Conservation (phyloP, 306 rosid genomes). For the Gillenia trifoliata region DNA sequence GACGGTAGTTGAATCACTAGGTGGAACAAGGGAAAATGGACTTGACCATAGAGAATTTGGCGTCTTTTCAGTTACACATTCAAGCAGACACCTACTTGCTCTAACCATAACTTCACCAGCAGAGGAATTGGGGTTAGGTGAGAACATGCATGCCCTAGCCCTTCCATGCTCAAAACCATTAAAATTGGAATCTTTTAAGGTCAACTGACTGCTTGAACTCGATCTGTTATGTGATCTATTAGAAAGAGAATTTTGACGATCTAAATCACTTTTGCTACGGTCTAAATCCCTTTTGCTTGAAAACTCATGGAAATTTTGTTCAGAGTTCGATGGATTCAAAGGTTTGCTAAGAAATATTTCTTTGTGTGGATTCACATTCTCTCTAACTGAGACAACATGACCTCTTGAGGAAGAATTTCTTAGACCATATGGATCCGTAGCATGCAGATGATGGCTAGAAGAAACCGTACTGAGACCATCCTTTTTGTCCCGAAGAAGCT, state of each 20-base stretch:
- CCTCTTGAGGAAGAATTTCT: slow-evolving; percentile 23
- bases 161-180: slow-evolving; percentile 47
- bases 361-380: slow-evolving; percentile 30
- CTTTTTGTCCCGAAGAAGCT: slow-evolving; percentile 29
- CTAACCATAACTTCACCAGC: slow-evolving; percentile 62
- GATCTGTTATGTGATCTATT: slow-evolving; percentile 24
- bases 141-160: slow-evolving; percentile 67
- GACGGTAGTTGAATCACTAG: slow-evolving; percentile 83
- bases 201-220: slow-evolving; percentile 28
- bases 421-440: slow-evolving; percentile 20
- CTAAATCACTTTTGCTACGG: slow-evolving; percentile 7
- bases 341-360: slow-evolving; percentile 22
- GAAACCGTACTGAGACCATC: slow-evolving; percentile 65
- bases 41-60: slow-evolving; percentile 62
- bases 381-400: slow-evolving; percentile 53
- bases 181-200: slow-evolving; percentile 36
- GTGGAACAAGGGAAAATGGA: slow-evolving; percentile 73
- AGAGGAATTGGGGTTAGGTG: slow-evolving; percentile 55
- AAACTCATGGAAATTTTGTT: slow-evolving; percentile 25
- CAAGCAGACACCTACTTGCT: slow-evolving; percentile 47
- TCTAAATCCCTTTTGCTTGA: slow-evolving; percentile 12
- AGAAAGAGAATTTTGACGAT: slow-evolving; percentile 23
- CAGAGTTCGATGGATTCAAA: slow-evolving; percentile 26
- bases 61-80: slow-evolving; percentile 29
- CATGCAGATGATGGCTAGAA: slow-evolving; percentile 31